Evolutionary conservation across 805 yeast species (phyloP).

Genomic region (Pichia paraexigua): DNA sequence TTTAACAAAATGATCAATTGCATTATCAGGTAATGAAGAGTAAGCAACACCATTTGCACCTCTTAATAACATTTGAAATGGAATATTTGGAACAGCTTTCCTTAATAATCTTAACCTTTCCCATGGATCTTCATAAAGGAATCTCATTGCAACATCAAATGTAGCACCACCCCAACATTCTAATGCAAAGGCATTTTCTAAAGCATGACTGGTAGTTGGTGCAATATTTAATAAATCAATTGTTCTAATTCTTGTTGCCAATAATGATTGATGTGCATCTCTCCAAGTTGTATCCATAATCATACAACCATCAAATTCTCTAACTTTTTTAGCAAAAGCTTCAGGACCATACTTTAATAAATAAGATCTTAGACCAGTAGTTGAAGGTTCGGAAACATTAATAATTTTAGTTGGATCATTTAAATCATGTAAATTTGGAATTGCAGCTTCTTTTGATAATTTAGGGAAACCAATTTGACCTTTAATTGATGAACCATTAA

Average conservation of each 20-base stretch:
- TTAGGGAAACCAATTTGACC: conserved; percentile 95
- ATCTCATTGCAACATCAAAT: conserved; percentile 97
- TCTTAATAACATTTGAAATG: conserved; percentile 97
- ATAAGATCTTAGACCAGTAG: conserved; percentile 89
- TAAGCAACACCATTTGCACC: conserved; percentile 99
- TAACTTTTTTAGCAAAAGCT: conserved; percentile 80
- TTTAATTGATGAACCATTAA: conserved; percentile 91
- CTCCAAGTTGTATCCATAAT: conserved; percentile 99
- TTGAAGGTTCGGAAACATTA: conserved; percentile 45
- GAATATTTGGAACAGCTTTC: conserved; percentile 91
- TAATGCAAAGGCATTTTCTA: conserved; percentile 83
- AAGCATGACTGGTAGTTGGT: conserved; percentile 85
- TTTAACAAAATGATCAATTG: conserved; percentile 91
- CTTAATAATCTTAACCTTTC: conserved; percentile 84
- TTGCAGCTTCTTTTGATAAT: conserved; percentile 61
- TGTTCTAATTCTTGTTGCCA: conserved; percentile 97
- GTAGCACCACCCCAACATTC: conserved; percentile 99
- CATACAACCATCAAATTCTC: conserved; percentile 77
- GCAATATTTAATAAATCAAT: conserved; percentile 88
- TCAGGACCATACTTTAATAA: conserved; percentile 81
- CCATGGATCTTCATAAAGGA: conserved; percentile 99
- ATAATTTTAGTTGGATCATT: conserved; percentile 49
- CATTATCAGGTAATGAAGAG: conserved; percentile 96
- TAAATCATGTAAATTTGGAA: conserved; percentile 65
- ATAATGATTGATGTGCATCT: conserved; percentile 96